Evolutionary conservation across 768 basidiomycete genomes (phyloP).

Genomic region (Kockovaella imperatae): DNA sequence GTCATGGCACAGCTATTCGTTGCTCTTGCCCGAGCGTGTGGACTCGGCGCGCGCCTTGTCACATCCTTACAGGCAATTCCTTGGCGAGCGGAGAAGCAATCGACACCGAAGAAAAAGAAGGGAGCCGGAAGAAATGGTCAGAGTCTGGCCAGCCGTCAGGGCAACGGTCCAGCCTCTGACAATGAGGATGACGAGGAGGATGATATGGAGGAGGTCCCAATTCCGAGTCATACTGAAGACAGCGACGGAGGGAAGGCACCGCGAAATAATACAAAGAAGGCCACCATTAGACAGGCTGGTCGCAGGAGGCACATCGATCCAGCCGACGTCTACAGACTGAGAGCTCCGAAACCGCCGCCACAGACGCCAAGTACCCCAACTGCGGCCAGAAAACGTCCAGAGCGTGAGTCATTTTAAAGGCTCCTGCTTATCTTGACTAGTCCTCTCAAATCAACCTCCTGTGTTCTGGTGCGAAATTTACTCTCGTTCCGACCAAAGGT

Average conservation of each 20-base stretch:
- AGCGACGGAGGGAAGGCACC: conserved; percentile 21
- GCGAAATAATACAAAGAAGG: conserved; percentile 22
- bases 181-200: conserved; percentile 35
- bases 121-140: conserved; percentile 27
- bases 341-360: conserved; percentile 50
- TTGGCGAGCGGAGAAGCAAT: conserved; percentile 58
- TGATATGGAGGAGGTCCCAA: conserved; percentile 33
- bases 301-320: conserved; percentile 29
- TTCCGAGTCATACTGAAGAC: conserved; percentile 14
- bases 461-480: conserved; percentile 98
- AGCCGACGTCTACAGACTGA: conserved; percentile 30
- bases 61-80: conserved; percentile 86
- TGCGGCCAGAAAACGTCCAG: conserved; percentile 25
- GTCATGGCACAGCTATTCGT: conserved; percentile 86
- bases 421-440: conserved; percentile 8
- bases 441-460: conserved; percentile 54
- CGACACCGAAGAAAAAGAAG: conserved; percentile 24
- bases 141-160: conserved; percentile 28
- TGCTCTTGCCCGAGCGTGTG: conserved; percentile 73
- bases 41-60: conserved; percentile 77
- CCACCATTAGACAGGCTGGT: conserved; percentile 18
- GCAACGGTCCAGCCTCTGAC: conserved; percentile 19
- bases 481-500: conserved; percentile 78
- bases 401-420: conserved; percentile 1
- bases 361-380: conserved; percentile 43